Base-by-base conservation (phyloP, 129 eudicot species). In the Mikania micrantha region DNA sequence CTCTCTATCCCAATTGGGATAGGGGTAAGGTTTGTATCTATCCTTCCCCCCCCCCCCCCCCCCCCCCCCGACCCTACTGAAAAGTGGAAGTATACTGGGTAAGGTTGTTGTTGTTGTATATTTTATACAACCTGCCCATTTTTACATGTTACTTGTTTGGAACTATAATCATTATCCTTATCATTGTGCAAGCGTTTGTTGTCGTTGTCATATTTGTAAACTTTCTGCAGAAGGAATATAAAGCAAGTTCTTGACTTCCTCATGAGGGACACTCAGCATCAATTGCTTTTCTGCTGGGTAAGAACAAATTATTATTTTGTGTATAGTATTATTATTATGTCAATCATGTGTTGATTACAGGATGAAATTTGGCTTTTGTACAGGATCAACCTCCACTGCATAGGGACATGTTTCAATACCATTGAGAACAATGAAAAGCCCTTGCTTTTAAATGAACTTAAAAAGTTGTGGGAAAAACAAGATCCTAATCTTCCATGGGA, bases 361-460 rank as follows among this genome's bases (percentile, higher is more conserved):
- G 38, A 36, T 74, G 59, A 79, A 56, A 29, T 44, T 47, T 38
- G 39, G 24, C 64, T 44, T 71, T 69, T 68, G 29, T 83, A 49
- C 87, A 91, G 97, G 96, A 91, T 84, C 90, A 85, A 42, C 79
- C 85, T 57, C n/a, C 94, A 88, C 57, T 91, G 96, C 66, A 85
- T 88, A 3, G 61, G 71, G 28, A 81, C 97, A 3, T 82, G 83
- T 54, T 81, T 39, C 67, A 42, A 57, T 69, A 88, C 88, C 56
- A 56, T 85, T 38, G 97, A 87, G 77, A 85, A 82, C 73, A 81
- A 66, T 60, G 75, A 69, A 19, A 91, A 84, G 70, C 87, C 90
- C 17, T 81, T 91, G 45, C 52, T 91, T 42, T 64, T 85, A 15
- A 91, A 91, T 85, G 90, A 91, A 68, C 83, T 91, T 3, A 83